Evolutionary conservation across 176 grass and related monocot species (phyloP), one percentile per base, ranked within the genome.

Genomic region (Aegilops umbellulata): DNA sequence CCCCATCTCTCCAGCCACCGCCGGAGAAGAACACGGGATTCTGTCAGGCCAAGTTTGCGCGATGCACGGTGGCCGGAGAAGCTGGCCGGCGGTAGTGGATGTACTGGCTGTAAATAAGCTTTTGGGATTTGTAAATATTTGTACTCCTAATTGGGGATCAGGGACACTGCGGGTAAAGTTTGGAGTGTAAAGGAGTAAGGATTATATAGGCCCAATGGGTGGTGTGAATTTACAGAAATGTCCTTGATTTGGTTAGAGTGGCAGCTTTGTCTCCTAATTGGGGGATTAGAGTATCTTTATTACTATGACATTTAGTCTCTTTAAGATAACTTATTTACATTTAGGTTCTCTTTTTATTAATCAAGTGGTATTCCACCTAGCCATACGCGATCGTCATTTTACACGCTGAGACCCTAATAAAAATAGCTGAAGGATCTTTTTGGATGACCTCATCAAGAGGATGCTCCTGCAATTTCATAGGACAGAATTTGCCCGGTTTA

Each of bases 1-100:
- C 69, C 88, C 90, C 93, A 95, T 92, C 47, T 49, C 75, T 27
- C 24, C 72, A 41, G 74, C 55, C 70, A 60, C 38, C 82, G 42
- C 27, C 68, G 44, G 44, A 32, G 46, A 27, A 38, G 23, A 47
- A 22, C 35, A 49, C 17, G 36, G 69, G 67, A 3, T 80, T 53
- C 10, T 75, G 77, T 25, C 76, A 84, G 27, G 3, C 35, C 68
- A 49, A 76, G 32, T 19, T 67, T 60, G 22, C 2, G 26, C 14
- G 31, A 7, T 4, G 20, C 27, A 57, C 76, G 81, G 76, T 87
- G 38, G 82, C 69, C 86, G 69, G 82, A 91, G 76, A 88, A 25
- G 85, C 55, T 62, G 30, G 27, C 68, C 60, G 62, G 62, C 16
- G 30, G 61, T 5, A n/a, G 60, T 5, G 8, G 19, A 83, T 65